These are phyloP conservation scores for Cystobasidium ongulense DNA, from an alignment of 768 basidiomycete genomes.

Conservation along the genomic window DNA sequence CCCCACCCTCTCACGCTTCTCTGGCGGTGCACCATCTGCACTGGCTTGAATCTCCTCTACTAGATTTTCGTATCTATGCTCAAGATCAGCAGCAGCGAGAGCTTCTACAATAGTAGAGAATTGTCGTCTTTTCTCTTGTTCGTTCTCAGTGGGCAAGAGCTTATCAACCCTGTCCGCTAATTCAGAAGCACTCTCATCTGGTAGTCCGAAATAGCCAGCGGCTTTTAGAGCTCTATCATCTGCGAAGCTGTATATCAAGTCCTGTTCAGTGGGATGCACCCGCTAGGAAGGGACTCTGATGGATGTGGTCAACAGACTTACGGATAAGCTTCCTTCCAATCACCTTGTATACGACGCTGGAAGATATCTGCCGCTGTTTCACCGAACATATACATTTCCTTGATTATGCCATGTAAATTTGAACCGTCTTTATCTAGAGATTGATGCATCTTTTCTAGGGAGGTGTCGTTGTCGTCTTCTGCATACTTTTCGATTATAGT, in stretches of 20 bases:
- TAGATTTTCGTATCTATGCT: slow-evolving; percentile 15
- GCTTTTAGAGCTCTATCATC: slow-evolving; percentile 25
- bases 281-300: neutral
- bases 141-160: neutral
- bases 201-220: slow-evolving; percentile 10
- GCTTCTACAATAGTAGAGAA: slow-evolving; percentile 23
- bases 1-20: neutral
- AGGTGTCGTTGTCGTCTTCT: slow-evolving; percentile 5
- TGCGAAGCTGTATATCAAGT: neutral
- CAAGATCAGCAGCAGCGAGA: slow-evolving; percentile 5
- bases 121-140: neutral
- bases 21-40: neutral
- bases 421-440: neutral
- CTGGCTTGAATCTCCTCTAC: neutral
- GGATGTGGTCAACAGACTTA: neutral
- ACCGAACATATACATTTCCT: slow-evolving; percentile 16
- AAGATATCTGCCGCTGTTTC: slow-evolving; percentile 20
- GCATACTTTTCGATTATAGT: slow-evolving; percentile 19
- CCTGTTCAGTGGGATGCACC: no score
- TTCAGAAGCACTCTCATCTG: neutral
- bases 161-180: neutral
- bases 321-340: slow-evolving; percentile 29
- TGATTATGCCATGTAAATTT: neutral
- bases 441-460: slow-evolving; percentile 8
- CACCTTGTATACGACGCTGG: slow-evolving; percentile 21